phyloP scores from a whole-genome alignment of 768 basidiomycete genomes.

The Holtermannia corniformis region DNA sequence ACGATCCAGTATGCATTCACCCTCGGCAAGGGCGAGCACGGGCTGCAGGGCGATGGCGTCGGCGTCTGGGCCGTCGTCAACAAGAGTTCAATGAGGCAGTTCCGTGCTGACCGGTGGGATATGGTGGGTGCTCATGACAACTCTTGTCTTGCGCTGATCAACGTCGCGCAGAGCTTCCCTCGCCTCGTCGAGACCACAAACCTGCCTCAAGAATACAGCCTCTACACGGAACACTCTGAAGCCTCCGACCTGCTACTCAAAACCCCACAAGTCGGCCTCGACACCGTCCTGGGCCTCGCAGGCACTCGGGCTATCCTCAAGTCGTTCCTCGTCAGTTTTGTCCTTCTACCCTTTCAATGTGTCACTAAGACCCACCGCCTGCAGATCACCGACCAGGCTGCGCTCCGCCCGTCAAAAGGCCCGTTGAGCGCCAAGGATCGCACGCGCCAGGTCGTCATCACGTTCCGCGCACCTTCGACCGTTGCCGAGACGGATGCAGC shows the following conservation, averaged over 20 bases:
- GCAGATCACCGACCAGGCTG: slow-evolving; percentile 71
- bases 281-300: slow-evolving; percentile 55
- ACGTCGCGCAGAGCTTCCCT: slow-evolving; percentile 60
- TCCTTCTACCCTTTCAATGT: slow-evolving; percentile 34
- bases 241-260: slow-evolving; percentile 71
- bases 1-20: slow-evolving; percentile 70
- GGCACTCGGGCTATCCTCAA: slow-evolving; percentile 67
- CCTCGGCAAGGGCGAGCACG: slow-evolving; percentile 46
- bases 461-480: slow-evolving; percentile 50
- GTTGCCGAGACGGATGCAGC: slow-evolving; percentile 48
- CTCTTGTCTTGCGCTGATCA: neutral
- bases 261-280: slow-evolving; percentile 48
- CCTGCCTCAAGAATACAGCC: slow-evolving; percentile 55
- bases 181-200: slow-evolving; percentile 60
- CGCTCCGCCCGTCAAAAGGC: slow-evolving; percentile 51
- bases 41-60: slow-evolving; percentile 52
- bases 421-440: slow-evolving; percentile 49
- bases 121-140: slow-evolving; percentile 52
- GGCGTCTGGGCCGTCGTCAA: slow-evolving; percentile 71
- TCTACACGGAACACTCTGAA: slow-evolving; percentile 86
- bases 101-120: slow-evolving; percentile 73
- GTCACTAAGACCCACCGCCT: neutral
- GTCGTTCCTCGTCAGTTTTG: slow-evolving; percentile 60
- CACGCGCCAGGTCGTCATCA: slow-evolving; percentile 67
- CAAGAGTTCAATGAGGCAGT: slow-evolving; percentile 63